These are phyloP conservation scores for Russula foetens DNA, from an alignment of 768 basidiomycete genomes.

Conservation along the genomic window DNA sequence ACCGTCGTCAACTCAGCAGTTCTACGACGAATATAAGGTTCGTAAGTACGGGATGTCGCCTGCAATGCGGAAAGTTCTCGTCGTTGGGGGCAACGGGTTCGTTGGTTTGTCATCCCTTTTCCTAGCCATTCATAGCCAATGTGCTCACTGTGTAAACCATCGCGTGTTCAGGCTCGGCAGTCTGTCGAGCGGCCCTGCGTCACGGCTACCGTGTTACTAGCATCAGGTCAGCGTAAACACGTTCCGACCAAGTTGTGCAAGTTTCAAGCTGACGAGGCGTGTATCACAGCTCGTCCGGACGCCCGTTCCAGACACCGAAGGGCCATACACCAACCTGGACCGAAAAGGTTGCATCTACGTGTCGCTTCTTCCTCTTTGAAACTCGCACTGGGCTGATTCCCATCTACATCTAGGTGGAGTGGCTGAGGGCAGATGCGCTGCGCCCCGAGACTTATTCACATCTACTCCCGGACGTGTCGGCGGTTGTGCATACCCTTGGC, in stretches of 20 bases:
- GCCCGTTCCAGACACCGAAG: slow-evolving; percentile 78
- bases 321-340: slow-evolving; percentile 88
- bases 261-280: neutral
- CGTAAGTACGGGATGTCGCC: slow-evolving; percentile 8
- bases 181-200: slow-evolving; percentile 81
- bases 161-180: slow-evolving; percentile 77
- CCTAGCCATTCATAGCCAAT: neutral
- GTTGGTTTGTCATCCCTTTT: slow-evolving; percentile 48
- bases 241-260: neutral
- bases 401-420: slow-evolving; percentile 71
- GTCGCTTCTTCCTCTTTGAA: slow-evolving; percentile 2
- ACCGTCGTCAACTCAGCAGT: neutral
- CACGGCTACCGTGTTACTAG: slow-evolving; percentile 84
- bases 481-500: slow-evolving; percentile 91
- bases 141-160: neutral
- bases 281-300: slow-evolving; percentile 66
- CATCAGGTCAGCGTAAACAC: slow-evolving; percentile 56
- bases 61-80: slow-evolving; percentile 58
- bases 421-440: slow-evolving; percentile 81
- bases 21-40: neutral
- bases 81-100: slow-evolving; percentile 98
- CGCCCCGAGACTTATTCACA: slow-evolving; percentile 63
- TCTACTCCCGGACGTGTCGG: slow-evolving; percentile 56
- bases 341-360: slow-evolving; percentile 43
- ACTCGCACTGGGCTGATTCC: slow-evolving; percentile 4